Percentiles rank a stretch among this genome's conserved stretches.
Evolutionary conservation across 495 filamentous ascomycete species (phyloP).

Genomic region (Geopyxis carbonaria): DNA sequence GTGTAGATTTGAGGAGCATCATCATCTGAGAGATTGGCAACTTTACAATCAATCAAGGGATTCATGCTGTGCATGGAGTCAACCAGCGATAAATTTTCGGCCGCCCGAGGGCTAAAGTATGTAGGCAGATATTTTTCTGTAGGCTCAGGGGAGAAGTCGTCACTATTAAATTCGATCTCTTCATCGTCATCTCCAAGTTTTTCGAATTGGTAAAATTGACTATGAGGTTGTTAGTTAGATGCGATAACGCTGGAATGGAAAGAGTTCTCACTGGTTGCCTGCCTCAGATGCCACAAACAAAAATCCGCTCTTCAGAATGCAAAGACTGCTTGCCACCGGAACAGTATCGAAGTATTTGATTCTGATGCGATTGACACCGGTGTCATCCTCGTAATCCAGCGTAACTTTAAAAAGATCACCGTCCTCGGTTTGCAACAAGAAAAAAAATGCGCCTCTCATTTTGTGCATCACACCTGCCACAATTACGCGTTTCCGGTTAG

Average conservation of each 20-base stretch:
- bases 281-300: slow-evolving; percentile 83
- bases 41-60: slow-evolving; percentile 75
- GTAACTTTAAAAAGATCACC: slow-evolving; percentile 96
- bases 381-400: slow-evolving; percentile 75
- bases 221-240: slow-evolving; percentile 9
- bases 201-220: slow-evolving; percentile 88
- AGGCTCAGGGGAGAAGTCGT: slow-evolving; percentile 60
- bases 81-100: slow-evolving; percentile 68
- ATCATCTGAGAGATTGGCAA: slow-evolving; percentile 72
- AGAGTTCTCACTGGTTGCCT: slow-evolving; percentile 47
- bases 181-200: slow-evolving; percentile 94
- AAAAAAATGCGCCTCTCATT: slow-evolving; percentile 94
- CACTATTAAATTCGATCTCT: slow-evolving; percentile 68
- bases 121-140: slow-evolving; percentile 49
- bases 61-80: slow-evolving; percentile 80
- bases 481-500: slow-evolving; percentile 70
- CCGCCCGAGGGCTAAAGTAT: slow-evolving; percentile 66
- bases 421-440: slow-evolving; percentile 86
- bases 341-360: slow-evolving; percentile 98
- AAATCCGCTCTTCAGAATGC: slow-evolving; percentile 91
- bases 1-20: slow-evolving; percentile 95
- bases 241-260: not conserved
- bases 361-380: slow-evolving; percentile 61
- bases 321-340: slow-evolving; percentile 65
- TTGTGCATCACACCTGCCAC: slow-evolving; percentile 90